Evolutionary conservation across 208 protist species (phyloP).

Genomic region (Acanthamoeba pearcei): DNA sequence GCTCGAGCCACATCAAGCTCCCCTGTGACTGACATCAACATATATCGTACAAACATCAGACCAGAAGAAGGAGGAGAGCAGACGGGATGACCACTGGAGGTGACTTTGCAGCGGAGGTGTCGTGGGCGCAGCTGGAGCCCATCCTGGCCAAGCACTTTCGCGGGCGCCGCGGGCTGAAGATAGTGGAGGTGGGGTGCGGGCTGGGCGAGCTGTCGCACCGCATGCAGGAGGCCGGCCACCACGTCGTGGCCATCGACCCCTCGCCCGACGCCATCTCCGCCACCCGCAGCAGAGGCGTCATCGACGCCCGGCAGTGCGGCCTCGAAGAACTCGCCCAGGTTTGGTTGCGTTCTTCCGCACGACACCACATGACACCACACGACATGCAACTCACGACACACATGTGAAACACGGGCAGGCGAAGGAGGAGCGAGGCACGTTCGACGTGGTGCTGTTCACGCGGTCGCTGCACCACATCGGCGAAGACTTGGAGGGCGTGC

Average conservation of each 20-base stretch:
- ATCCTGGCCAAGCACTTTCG: slow-evolving; percentile 12
- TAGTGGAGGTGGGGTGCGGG: slow-evolving; percentile 46
- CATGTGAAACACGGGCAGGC: background rate
- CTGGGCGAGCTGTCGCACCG: slow-evolving; percentile 27
- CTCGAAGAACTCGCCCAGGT: background rate
- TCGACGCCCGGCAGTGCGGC: background rate
- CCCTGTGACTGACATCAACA: background rate
- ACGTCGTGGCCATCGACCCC: slow-evolving; percentile 38
- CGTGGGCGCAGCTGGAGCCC: background rate
- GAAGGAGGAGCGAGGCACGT: background rate
- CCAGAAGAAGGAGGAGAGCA: background rate
- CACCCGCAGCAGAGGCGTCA: background rate
- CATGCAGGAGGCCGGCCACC: slow-evolving; percentile 24
- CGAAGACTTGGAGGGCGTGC: slow-evolving; percentile 4
- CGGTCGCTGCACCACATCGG: slow-evolving; percentile 37
- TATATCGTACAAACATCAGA: no score
- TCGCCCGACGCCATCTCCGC: slow-evolving; percentile 28
- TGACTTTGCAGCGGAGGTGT: slow-evolving; percentile 20
- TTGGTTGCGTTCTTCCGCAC: background rate
- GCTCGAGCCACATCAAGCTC: no score
- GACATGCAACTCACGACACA: background rate
- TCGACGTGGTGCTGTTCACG: slow-evolving; percentile 51
- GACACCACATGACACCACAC: background rate
- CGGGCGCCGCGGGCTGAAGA: background rate
- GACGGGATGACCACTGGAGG: background rate